Base-by-base conservation (phyloP, 2,329 filamentous ascomycete species). In the Chrysoporthe deuterocubensis region DNA sequence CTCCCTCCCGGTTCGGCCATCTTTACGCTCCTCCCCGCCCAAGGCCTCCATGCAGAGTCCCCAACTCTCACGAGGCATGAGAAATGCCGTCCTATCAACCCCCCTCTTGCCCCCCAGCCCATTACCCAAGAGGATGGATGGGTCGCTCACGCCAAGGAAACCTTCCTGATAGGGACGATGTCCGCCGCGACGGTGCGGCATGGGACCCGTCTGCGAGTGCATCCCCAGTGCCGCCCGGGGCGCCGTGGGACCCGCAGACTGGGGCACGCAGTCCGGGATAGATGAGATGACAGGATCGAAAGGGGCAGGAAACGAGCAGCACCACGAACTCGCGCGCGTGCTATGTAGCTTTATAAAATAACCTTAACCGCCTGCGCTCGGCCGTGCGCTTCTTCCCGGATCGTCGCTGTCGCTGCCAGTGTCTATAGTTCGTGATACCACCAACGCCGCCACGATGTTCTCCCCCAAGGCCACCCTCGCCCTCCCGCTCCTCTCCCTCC, bases 401-500 rank as follows among this genome's bases (percentile, higher is more conserved):
- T 50, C 26, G 52, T n/a, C 40, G n/a, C 34, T 14, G 60, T 50
- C 44, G 16, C 52, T 48, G 18, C 26, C 26, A 26, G 26, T 2
- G 26, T 14, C 16, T 16, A n/a, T 40, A n/a, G 14, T 32, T 21
- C 6, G 34, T 14, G 16, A 52, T 21, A 42, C 18, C 14, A 37
- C 16, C 9, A 3, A 9, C 42, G 13, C 21, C 44, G 34, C 26
- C 68, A 69, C 63, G n/a, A 69, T 69, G 68, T 65, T 65, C 34
- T 67, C 58, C 42, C 62, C 62, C 58, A 69, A 60, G 43, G n/a
- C 66, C 65, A 43, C 66, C 58, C 26, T 64, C 44, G 13, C 62
- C 18, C 44, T 69, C 37, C 42, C 44, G 4, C 64, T 75, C 14
- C 52, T 73, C 42, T 70, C 74, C 43, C 56, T 76, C 54, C 67